Conservation (phyloP, 495 filamentous ascomycete genomes). For the Talaromyces adpressus region DNA sequence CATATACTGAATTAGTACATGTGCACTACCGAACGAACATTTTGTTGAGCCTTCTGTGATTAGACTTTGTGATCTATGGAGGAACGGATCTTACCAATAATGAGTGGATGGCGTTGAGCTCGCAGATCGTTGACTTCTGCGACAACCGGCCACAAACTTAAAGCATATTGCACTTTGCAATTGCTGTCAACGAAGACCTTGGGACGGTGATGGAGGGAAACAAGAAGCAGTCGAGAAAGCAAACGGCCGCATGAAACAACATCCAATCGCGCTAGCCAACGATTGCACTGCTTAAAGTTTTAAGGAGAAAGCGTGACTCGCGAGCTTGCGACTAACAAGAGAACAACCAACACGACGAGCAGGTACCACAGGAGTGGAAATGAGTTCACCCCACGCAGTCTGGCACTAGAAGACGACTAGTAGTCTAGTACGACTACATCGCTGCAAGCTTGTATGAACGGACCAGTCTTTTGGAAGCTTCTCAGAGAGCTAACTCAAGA, state of each 20-base stretch:
- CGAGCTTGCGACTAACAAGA: not conserved
- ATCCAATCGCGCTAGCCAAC: not conserved
- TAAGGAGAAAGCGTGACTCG: constrained; percentile 5
- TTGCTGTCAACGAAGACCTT: constrained; percentile 1
- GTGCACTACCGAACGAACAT: not conserved
- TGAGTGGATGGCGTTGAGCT: not conserved
- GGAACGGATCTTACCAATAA: not conserved
- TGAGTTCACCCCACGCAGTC: constrained; percentile 6
- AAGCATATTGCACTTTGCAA: constrained; percentile 4
- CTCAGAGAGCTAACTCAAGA: not conserved
- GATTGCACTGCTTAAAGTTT: not conserved
- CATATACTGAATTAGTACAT: not conserved
- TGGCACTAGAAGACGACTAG: not conserved
- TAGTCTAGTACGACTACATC: not conserved
- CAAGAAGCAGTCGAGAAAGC: not conserved
- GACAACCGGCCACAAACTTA: not conserved
- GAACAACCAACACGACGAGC: constrained; percentile 2
- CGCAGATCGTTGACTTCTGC: constrained; percentile 1
- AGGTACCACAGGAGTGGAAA: constrained; percentile 2
- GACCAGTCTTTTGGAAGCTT: not conserved
- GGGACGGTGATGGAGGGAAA: not conserved
- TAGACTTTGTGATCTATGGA: not conserved
- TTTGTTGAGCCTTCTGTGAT: not conserved
- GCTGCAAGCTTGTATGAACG: not conserved
- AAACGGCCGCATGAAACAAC: not conserved